Evolutionary conservation across 169 alveolate genomes (phyloP).

Genomic region (Plasmodium ovale): DNA sequence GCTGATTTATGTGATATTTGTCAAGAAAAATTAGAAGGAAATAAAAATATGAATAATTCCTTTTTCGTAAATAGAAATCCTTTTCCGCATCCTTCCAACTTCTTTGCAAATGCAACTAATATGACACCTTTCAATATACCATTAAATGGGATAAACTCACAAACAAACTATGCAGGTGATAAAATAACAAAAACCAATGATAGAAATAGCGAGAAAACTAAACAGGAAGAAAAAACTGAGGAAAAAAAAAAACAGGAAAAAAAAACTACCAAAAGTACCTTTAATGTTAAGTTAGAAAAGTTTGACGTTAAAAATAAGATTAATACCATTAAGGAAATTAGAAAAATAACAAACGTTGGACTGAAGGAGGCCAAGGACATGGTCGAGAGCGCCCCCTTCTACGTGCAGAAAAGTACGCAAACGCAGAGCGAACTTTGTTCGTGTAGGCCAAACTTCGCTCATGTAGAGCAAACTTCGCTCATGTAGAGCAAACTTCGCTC

Average conservation of each 20-base stretch:
- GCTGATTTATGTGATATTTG: conserved; percentile 91
- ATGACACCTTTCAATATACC: background rate
- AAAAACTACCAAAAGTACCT: conserved; percentile 73
- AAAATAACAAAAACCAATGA: background rate
- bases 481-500: too few species aligned
- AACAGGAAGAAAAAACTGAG: conserved; percentile 24
- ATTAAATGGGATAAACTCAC: conserved; percentile 1
- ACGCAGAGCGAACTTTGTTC: background rate
- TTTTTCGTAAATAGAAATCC: conserved; percentile 86
- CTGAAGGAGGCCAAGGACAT: conserved; percentile 88
- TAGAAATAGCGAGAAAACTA: background rate
- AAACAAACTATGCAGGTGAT: background rate
- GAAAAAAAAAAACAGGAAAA: conserved; percentile 72
- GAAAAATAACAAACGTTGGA: conserved; percentile 86
- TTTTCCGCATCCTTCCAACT: conserved; percentile 88
- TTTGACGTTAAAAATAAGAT: conserved; percentile 87
- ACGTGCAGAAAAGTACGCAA: conserved; percentile 79
- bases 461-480: too few species aligned
- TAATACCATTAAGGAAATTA: conserved; percentile 86
- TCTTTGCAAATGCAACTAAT: conserved; percentile 10
- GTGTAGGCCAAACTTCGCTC: background rate
- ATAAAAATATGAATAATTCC: conserved; percentile 75
- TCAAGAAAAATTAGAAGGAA: conserved; percentile 85
- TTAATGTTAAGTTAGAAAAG: conserved; percentile 81
- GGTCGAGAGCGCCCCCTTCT: conserved; percentile 87